phyloP scores from a whole-genome alignment of 2,329 filamentous ascomycete genomes.

The Apiospora phragmitis region DNA sequence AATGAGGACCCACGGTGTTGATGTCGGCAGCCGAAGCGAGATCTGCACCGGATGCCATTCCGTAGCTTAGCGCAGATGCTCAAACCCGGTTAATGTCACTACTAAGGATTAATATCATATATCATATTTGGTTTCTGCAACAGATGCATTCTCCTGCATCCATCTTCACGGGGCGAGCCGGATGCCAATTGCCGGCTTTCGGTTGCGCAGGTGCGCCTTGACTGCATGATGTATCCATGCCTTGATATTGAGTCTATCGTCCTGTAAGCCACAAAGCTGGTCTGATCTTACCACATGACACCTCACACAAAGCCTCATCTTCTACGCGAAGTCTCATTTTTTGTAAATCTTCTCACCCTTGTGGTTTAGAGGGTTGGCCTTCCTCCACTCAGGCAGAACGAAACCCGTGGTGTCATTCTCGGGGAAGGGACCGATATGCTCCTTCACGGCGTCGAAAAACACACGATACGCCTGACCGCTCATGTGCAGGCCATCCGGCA shows the following conservation, averaged over 20 bases:
- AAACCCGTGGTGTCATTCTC: constrained; percentile 34
- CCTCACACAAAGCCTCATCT: not conserved
- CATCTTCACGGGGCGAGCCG: not conserved
- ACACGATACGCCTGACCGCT: constrained; percentile 53
- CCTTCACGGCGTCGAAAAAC: constrained; percentile 48
- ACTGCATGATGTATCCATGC: not conserved
- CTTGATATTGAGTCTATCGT: not conserved
- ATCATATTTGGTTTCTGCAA: not conserved
- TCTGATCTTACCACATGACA: not conserved
- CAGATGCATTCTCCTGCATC: not conserved
- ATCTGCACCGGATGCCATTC: not conserved
- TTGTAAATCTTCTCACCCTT: constrained; percentile 10
- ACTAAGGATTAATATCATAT: not conserved
- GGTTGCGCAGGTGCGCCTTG: not conserved
- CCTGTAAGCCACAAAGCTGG: not conserved
- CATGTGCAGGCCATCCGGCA: constrained; percentile 62
- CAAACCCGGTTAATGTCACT: not conserved
- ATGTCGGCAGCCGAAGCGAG: not conserved
- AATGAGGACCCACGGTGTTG: not conserved
- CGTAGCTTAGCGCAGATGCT: not conserved
- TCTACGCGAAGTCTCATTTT: not conserved
- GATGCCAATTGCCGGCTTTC: not conserved
- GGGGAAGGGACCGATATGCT: constrained; percentile 47
- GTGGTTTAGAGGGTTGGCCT: constrained; percentile 8
- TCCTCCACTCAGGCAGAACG: constrained; percentile 50